Evolutionary conservation across 2,329 filamentous ascomycete species (phyloP).

Genomic region (Botrytis cinerea): DNA sequence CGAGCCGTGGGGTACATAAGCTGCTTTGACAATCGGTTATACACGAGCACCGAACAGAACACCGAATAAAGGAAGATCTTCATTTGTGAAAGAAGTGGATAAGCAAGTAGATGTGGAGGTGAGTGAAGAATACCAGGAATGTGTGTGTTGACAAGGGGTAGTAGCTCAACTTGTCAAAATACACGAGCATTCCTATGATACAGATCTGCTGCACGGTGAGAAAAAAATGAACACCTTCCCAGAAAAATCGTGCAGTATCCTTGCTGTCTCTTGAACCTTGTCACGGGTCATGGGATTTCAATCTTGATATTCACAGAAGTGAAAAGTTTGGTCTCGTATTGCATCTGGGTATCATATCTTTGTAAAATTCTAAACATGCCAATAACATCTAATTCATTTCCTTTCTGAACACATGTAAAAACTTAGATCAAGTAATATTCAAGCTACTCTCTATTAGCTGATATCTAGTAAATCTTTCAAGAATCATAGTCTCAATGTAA

Average conservation of each 20-base stretch:
- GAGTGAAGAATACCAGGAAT: not conserved
- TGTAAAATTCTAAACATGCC: not conserved
- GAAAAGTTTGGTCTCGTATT: not conserved
- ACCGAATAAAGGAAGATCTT: not conserved
- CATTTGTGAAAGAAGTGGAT: not conserved
- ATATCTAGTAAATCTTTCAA: not conserved
- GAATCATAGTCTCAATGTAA: not conserved
- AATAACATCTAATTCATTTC: not conserved
- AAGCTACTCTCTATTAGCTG: not conserved
- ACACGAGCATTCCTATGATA: not conserved
- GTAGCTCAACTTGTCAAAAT: not conserved
- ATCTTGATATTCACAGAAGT: not conserved
- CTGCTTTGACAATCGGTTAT: not conserved
- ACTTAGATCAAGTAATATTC: not conserved
- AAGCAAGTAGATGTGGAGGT: not conserved
- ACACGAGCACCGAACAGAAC: not conserved
- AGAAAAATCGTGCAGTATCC: not conserved
- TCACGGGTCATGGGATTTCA: not conserved
- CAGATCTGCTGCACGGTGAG: not conserved
- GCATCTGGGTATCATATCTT: constrained; percentile 8
- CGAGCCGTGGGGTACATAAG: constrained; percentile 8
- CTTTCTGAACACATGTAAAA: not conserved
- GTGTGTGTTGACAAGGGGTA: not conserved
- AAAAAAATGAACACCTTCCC: not conserved
- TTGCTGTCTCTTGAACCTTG: not conserved